Conservation (phyloP, 768 basidiomycete species). For the Pleurotus tuber-regium region DNA sequence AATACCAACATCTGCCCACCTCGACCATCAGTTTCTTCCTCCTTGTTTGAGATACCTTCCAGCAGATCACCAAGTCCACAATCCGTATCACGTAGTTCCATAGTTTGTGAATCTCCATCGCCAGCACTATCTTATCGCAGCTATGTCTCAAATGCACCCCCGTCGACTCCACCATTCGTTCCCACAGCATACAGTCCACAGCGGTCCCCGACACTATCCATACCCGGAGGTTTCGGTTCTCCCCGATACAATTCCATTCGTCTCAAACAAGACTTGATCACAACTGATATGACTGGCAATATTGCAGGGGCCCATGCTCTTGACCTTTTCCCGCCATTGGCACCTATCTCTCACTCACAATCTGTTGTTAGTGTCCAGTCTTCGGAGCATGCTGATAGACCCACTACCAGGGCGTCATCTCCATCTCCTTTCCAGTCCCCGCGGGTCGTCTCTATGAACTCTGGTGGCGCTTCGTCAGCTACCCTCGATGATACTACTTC, state of each 20-base stretch:
- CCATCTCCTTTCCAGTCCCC: background rate
- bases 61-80: no score
- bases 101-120: background rate
- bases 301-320: background rate
- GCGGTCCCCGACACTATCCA: slow-evolving; percentile 9
- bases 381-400: background rate
- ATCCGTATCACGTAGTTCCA: no score
- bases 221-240: slow-evolving; percentile 8
- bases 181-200: slow-evolving; percentile 7
- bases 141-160: background rate
- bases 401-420: background rate
- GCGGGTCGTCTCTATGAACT: background rate
- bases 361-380: background rate
- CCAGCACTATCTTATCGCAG: slow-evolving; percentile 8
- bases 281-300: background rate
- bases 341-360: background rate
- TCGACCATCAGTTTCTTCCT: no score
- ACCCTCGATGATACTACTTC: no score
- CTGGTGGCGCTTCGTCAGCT: no score
- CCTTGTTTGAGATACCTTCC: no score
- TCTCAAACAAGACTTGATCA: background rate
- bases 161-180: no score
- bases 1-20: no score
- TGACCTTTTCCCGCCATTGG: background rate
- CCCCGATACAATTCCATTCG: background rate